Evolutionary conservation across 345 rosid genomes (phyloP), one percentile per base, ranked within the genome.

Genomic region (Populus euphratica): DNA sequence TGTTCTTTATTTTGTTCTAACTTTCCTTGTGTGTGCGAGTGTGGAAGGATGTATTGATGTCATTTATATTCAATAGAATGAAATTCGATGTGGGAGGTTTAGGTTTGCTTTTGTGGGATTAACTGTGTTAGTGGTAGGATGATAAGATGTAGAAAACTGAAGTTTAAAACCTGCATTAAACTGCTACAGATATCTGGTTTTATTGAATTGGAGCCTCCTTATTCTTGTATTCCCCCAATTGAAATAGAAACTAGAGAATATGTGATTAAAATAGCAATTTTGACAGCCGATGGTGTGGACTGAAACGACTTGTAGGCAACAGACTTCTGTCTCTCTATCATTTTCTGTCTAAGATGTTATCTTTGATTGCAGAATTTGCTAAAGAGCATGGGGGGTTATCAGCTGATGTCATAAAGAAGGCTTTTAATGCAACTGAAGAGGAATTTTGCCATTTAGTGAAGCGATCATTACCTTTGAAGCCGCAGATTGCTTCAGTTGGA

Each of bases 401-500:
- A 0, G 84, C 79, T 10, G 98, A 96, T 73, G 97, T 90, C 44
- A 91, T 96, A 13, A 93, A 82, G 82, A 89, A 82, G 83, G 99
- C 99, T 7, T 96, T 96, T 70, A 87, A 81, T 71, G 98, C 96
- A 18, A 96, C 98, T 0, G 99, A 96, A 76, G 96, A 96, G 78
- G 98, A 91, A 43, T 96, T 96, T 82, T 81, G 91, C 61, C 89
- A 77, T 84, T 86, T 93, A 79, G 99, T 96, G 82, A 85, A 89
- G 85, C 88, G 87, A 18, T 83, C 89, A 0, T 72, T 91, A n/a
- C 93, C 89, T 1, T 33, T 83, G 73, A 90, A 78, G 81, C 99
- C 99, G 0, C 93, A 92, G 79, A 92, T 96, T 78, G 96, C 96
- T 80, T 90, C 97, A 33, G 98, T 92, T 43, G 99, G 99, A 27